A percentile compares a stretch with the other conserved stretches of the same genome.
Evolutionary conservation across 345 rosid genomes (phyloP).

Genomic region (Anacardium occidentale): DNA sequence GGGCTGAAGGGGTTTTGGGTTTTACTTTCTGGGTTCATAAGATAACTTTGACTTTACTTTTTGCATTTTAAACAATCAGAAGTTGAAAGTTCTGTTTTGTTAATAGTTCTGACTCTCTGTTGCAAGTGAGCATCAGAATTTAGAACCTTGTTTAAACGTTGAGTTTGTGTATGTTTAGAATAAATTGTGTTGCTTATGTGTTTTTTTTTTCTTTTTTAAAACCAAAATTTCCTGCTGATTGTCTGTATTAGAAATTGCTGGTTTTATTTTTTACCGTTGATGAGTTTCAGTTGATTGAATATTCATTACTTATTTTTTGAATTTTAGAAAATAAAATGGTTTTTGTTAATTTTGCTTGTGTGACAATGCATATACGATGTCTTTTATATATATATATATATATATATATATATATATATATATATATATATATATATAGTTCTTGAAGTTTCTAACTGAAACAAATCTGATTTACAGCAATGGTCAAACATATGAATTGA

Average conservation of each 20-base stretch:
- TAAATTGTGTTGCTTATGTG: not conserved
- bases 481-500: slow-evolving; percentile 13
- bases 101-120: slow-evolving; percentile 12
- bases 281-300: not conserved
- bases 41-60: not conserved
- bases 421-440: not conserved
- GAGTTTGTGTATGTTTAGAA: not conserved
- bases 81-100: slow-evolving; percentile 9
- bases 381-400: too few relatives aligned
- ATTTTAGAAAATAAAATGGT: not conserved
- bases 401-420: too few relatives aligned
- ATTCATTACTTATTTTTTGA: not conserved
- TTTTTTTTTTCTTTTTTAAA: not conserved
- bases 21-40: not conserved
- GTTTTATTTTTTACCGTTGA: not conserved
- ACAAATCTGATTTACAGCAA: slow-evolving; percentile 5
- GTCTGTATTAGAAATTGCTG: not conserved
- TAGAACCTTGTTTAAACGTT: not conserved
- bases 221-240: not conserved
- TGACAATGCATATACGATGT: not conserved
- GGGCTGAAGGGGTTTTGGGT: not conserved
- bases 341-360: too few relatives aligned
- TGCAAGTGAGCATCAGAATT: slow-evolving; percentile 7
- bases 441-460: slow-evolving; percentile 13
- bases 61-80: not conserved